phyloP scores from a whole-genome alignment of 176 grass and related monocot species.

The Ampelocalamus luodianensis region DNA sequence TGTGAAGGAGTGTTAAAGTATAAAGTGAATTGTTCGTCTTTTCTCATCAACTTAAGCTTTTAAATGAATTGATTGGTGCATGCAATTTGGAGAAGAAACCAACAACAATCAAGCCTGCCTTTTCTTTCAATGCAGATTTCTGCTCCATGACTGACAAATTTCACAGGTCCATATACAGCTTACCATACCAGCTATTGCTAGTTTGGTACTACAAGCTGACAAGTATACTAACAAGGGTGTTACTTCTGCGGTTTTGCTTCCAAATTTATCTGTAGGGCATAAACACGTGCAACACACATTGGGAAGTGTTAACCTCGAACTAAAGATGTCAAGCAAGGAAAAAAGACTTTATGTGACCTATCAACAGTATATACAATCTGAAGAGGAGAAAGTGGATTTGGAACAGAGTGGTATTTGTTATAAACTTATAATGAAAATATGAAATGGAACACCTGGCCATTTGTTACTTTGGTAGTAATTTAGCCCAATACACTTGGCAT shows the following conservation, averaged over 20 bases:
- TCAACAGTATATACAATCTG: slow-evolving; percentile 1
- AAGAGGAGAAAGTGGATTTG: slow-evolving; percentile 3
- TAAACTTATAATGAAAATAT: background rate
- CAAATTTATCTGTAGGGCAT: background rate
- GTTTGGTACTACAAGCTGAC: background rate
- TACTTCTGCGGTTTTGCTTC: background rate
- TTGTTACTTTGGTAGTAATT: background rate
- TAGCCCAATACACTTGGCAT: slow-evolving; percentile 10
- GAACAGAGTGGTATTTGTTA: background rate
- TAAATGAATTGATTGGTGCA: no score
- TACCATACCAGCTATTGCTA: background rate
- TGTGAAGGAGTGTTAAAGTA: no score
- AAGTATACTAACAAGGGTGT: background rate
- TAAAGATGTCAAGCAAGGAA: background rate
- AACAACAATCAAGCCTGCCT: background rate
- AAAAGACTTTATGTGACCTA: background rate
- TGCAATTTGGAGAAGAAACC: no score
- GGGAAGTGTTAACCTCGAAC: background rate
- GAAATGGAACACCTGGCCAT: background rate
- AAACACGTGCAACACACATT: background rate
- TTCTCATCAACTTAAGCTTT: no score
- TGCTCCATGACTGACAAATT: background rate
- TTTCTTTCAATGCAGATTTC: background rate
- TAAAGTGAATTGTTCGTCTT: no score
- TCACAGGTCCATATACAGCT: background rate